Evolutionary conservation across 108 stramenopile species (phyloP).

Genomic region (Skeletonema costatum): DNA sequence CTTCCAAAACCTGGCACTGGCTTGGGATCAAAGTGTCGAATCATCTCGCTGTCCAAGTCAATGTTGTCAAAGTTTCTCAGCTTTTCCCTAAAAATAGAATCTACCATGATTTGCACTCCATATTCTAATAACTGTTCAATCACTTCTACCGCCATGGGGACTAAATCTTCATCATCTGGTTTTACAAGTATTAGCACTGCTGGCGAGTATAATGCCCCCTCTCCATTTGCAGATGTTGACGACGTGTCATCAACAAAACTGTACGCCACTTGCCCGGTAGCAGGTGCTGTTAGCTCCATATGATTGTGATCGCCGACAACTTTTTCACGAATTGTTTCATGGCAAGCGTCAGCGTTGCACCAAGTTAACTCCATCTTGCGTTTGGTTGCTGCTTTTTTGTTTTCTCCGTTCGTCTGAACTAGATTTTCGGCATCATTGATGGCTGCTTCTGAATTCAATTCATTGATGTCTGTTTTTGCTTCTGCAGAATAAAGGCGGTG

Average conservation of each 20-base stretch:
- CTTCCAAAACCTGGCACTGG: slow-evolving; percentile 62
- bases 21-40: slow-evolving; percentile 69
- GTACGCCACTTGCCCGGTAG: slow-evolving; percentile 86
- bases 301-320: slow-evolving; percentile 80
- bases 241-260: slow-evolving; percentile 24
- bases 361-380: slow-evolving; percentile 74
- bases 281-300: slow-evolving; percentile 73
- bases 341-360: slow-evolving; percentile 63
- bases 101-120: slow-evolving; percentile 62
- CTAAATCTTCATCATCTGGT: slow-evolving; percentile 63
- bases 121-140: slow-evolving; percentile 47
- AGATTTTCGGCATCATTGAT: background rate
- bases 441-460: background rate
- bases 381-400: slow-evolving; percentile 4
- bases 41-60: slow-evolving; percentile 53
- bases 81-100: slow-evolving; percentile 62
- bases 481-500: background rate
- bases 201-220: slow-evolving; percentile 15
- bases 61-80: slow-evolving; percentile 52
- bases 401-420: background rate
- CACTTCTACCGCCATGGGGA: slow-evolving; percentile 57
- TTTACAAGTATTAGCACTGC: slow-evolving; percentile 76
- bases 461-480: background rate
- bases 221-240: slow-evolving; percentile 1
- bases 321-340: slow-evolving; percentile 69